Evolutionary conservation across 306 rosid genomes (phyloP).

Genomic region (Cucurbita maxima): DNA sequence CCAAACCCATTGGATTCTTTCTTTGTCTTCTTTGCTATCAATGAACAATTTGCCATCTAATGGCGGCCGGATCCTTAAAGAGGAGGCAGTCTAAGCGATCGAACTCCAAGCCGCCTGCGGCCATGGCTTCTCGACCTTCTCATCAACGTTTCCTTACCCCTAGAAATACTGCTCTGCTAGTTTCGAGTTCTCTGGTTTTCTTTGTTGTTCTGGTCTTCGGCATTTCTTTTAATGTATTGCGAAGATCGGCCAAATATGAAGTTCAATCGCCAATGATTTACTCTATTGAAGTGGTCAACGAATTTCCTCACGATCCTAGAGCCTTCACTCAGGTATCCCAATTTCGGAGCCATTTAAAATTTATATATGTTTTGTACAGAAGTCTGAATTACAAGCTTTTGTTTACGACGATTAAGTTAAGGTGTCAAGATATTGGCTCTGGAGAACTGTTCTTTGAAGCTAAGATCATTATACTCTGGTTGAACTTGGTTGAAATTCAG

Average conservation of each 20-base stretch:
- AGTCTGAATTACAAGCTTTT: neutral
- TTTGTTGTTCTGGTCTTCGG: conserved; percentile 21
- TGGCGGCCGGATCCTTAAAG: conserved; percentile 47
- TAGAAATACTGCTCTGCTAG: conserved; percentile 12
- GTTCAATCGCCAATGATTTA: conserved; percentile 8
- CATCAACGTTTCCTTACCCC: neutral
- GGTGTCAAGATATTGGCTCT: neutral
- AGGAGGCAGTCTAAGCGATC: conserved; percentile 26
- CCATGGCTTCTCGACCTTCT: conserved; percentile 37
- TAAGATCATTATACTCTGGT: neutral
- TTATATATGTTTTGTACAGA: neutral
- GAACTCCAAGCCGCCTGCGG: conserved; percentile 2
- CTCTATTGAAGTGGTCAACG: conserved; percentile 54
- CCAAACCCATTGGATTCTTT: neutral
- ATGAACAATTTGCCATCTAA: neutral
- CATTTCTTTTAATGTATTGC: conserved; percentile 27
- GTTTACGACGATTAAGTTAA: neutral
- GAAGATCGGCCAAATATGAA: conserved; percentile 4
- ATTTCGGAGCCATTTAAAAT: neutral
- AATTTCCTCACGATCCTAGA: conserved; percentile 66
- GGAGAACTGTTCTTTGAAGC: neutral
- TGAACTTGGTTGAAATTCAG: neutral
- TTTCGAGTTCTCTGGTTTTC: conserved; percentile 15
- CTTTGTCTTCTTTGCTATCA: neutral
- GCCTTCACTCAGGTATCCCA: conserved; percentile 77